Percentiles rank a stretch among this genome's conserved stretches.
phyloP scores from a whole-genome alignment of 768 basidiomycete genomes.

The Lactifluus pinguis region DNA sequence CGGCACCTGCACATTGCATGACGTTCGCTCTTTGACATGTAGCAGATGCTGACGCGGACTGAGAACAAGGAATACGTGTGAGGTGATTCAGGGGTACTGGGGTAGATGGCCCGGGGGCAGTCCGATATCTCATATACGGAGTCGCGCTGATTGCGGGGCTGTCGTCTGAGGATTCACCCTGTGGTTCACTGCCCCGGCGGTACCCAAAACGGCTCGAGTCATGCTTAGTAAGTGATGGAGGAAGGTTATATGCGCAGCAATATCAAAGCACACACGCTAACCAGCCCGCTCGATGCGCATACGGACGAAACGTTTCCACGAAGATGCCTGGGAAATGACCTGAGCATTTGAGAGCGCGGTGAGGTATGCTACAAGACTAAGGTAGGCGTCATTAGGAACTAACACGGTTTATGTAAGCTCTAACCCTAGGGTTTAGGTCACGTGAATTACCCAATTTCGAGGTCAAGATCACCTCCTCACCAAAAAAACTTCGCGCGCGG shows the following conservation, averaged over 20 bases:
- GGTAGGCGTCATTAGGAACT: too few relatives aligned
- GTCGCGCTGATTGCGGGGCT: background rate
- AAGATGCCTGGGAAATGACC: conserved; percentile 51
- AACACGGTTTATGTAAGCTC: too few relatives aligned
- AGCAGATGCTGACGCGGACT: conserved; percentile 57
- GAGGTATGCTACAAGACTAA: conserved; percentile 71
- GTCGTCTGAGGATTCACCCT: background rate
- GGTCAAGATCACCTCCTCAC: too few relatives aligned
- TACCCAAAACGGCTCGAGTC: conserved; percentile 6
- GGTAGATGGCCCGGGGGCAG: conserved; percentile 15
- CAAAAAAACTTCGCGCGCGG: too few relatives aligned
- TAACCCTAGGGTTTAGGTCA: too few relatives aligned
- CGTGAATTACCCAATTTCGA: too few relatives aligned
- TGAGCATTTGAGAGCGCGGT: conserved; percentile 67
- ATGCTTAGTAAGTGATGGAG: conserved; percentile 16
- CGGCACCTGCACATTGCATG: conserved; percentile 69
- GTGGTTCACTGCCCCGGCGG: conserved; percentile 7
- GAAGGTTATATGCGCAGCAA: conserved; percentile 59
- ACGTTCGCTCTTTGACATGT: conserved; percentile 40
- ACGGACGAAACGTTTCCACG: conserved; percentile 81
- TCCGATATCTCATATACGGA: conserved; percentile 6
- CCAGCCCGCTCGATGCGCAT: conserved; percentile 84
- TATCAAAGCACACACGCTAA: conserved; percentile 78
- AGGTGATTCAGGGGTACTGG: conserved; percentile 23
- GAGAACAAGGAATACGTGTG: conserved; percentile 60